Conservation (phyloP, 2,329 filamentous ascomycete genomes). For the Chaetomium globosum region DNA sequence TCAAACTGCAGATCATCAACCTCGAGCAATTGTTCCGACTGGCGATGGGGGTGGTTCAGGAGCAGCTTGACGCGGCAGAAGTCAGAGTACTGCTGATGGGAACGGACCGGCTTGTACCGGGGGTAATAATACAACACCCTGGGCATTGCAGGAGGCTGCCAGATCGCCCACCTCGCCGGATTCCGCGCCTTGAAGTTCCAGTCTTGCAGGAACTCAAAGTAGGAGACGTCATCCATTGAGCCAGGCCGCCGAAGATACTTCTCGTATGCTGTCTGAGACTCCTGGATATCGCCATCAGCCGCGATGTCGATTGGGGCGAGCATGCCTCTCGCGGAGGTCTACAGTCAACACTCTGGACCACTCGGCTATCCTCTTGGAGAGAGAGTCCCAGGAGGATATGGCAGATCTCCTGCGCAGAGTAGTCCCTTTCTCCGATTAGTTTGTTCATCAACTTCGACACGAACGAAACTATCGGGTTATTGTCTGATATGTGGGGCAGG, state of each 20-base stretch:
- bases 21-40: background rate
- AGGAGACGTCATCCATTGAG: background rate
- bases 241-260: background rate
- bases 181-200: constrained; percentile 6
- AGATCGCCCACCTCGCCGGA: background rate
- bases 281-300: background rate
- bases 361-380: background rate
- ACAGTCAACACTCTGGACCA: background rate
- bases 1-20: background rate
- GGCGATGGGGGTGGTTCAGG: background rate
- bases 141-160: background rate
- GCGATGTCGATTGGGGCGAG: constrained; percentile 3
- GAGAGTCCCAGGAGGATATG: background rate
- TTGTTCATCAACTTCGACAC: background rate
- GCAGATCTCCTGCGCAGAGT: constrained; percentile 3
- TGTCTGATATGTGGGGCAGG: background rate
- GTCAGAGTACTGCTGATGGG: background rate
- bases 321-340: background rate
- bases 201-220: background rate
- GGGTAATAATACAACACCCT: background rate
- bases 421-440: background rate
- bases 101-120: background rate
- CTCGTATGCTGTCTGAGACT: constrained; percentile 1
- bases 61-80: constrained; percentile 2
- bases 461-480: background rate